A percentile compares a stretch with the other conserved stretches of the same genome.
These are phyloP conservation scores for Clonostachys solani DNA, from an alignment of 2,329 filamentous ascomycete genomes.

Conservation along the genomic window DNA sequence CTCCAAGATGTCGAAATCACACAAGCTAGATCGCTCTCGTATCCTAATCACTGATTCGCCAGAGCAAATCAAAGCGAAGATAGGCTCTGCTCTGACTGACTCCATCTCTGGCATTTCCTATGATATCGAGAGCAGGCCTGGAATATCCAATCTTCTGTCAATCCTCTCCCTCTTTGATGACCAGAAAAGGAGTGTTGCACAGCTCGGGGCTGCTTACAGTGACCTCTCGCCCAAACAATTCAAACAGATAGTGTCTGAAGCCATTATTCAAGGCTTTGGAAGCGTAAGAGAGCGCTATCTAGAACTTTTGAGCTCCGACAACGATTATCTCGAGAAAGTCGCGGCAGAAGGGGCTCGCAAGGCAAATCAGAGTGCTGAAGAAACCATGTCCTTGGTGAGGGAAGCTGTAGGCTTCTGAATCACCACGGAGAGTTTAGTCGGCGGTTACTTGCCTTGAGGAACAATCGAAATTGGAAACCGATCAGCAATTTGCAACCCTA, in stretches of 20 bases:
- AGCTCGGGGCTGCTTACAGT: constrained; percentile 32
- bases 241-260: constrained; percentile 52
- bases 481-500: not conserved
- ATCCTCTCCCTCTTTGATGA: constrained; percentile 68
- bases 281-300: constrained; percentile 54
- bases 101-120: constrained; percentile 63
- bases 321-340: constrained; percentile 52
- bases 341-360: constrained; percentile 53
- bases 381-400: constrained; percentile 50
- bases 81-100: constrained; percentile 76
- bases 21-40: constrained; percentile 64
- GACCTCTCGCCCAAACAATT: constrained; percentile 29
- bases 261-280: constrained; percentile 46
- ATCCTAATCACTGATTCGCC: constrained; percentile 76
- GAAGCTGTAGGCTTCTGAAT: constrained; percentile 43
- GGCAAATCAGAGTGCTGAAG: constrained; percentile 57
- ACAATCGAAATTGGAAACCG: too few species aligned
- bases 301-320: constrained; percentile 39
- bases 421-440: too few species aligned
- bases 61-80: constrained; percentile 61
- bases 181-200: constrained; percentile 26
- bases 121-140: constrained; percentile 65
- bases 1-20: constrained; percentile 94
- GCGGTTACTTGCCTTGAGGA: too few species aligned
- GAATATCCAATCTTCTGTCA: constrained; percentile 82